Evolutionary conservation across 2,329 filamentous ascomycete genomes (phyloP).

Genomic region (Polytolypa hystricis): DNA sequence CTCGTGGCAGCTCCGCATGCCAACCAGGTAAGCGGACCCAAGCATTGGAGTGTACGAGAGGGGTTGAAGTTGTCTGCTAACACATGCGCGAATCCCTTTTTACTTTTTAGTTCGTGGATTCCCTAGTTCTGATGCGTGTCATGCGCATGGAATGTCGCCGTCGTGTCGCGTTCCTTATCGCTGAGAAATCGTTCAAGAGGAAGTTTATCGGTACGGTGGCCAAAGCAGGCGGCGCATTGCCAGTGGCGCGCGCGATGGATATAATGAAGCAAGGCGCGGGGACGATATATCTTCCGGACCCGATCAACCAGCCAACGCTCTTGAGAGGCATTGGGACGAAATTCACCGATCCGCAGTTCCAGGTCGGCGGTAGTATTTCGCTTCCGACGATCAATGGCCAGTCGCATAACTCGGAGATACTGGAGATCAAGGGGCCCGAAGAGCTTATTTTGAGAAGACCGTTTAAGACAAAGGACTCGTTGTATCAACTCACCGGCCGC

Average conservation of each 20-base stretch:
- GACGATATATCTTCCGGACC: slow-evolving; percentile 79
- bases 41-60: not conserved
- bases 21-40: slow-evolving; percentile 57
- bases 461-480: slow-evolving; percentile 64
- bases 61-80: slow-evolving; percentile 1
- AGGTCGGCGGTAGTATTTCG: slow-evolving; percentile 73
- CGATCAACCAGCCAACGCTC: slow-evolving; percentile 70
- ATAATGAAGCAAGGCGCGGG: slow-evolving; percentile 68
- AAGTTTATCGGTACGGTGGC: slow-evolving; percentile 81
- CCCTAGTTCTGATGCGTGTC: slow-evolving; percentile 82
- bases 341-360: slow-evolving; percentile 61
- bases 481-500: slow-evolving; percentile 72
- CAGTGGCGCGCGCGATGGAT: slow-evolving; percentile 88
- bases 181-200: slow-evolving; percentile 87
- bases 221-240: slow-evolving; percentile 73
- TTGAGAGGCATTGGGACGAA: slow-evolving; percentile 70
- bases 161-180: slow-evolving; percentile 84
- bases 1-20: slow-evolving; percentile 96
- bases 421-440: slow-evolving; percentile 65
- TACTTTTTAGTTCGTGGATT: slow-evolving; percentile 73
- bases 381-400: slow-evolving; percentile 73
- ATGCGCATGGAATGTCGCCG: slow-evolving; percentile 77
- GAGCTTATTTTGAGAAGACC: slow-evolving; percentile 79
- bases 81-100: slow-evolving; percentile 5
- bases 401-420: slow-evolving; percentile 72